phyloP scores from a whole-genome alignment of 108 stramenopile species.

The Seminavis robusta region DNA sequence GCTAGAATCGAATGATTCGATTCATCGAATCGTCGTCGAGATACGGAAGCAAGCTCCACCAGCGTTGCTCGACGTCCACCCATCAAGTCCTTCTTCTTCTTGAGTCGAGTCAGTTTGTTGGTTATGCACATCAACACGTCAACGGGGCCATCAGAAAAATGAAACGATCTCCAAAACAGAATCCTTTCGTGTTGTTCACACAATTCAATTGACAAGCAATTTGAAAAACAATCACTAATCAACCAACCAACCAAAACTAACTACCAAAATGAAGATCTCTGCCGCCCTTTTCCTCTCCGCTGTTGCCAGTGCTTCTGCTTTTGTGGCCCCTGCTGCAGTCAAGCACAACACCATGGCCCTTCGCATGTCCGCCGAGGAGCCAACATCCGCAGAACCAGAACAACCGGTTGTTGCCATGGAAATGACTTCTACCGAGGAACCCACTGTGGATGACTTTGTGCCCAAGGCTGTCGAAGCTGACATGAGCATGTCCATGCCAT shows the following conservation, averaged over 20 bases:
- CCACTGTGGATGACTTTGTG: constrained; percentile 4
- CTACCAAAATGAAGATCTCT: constrained; percentile 26
- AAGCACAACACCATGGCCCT: not conserved
- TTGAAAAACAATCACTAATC: not conserved
- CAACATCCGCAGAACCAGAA: not conserved
- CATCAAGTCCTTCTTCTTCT: no score
- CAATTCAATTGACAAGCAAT: no score
- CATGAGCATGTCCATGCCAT: constrained; percentile 75
- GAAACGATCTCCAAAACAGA: no score
- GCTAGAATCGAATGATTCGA: no score
- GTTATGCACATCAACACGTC: no score
- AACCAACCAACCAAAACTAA: not conserved
- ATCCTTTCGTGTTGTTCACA: no score
- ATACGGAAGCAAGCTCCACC: no score
- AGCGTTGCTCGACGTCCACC: no score
- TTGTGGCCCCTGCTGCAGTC: not conserved
- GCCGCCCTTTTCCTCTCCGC: constrained; percentile 16
- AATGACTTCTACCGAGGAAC: constrained; percentile 1
- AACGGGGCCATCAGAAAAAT: no score
- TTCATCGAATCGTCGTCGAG: no score
- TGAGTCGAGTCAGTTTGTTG: no score
- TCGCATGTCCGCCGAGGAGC: not conserved
- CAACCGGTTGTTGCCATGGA: not conserved
- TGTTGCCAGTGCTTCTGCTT: constrained; percentile 16
- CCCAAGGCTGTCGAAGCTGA: constrained; percentile 34